Conservation (phyloP, 192 early-diverging fungal species). For the Coemansia sp. region DNA sequence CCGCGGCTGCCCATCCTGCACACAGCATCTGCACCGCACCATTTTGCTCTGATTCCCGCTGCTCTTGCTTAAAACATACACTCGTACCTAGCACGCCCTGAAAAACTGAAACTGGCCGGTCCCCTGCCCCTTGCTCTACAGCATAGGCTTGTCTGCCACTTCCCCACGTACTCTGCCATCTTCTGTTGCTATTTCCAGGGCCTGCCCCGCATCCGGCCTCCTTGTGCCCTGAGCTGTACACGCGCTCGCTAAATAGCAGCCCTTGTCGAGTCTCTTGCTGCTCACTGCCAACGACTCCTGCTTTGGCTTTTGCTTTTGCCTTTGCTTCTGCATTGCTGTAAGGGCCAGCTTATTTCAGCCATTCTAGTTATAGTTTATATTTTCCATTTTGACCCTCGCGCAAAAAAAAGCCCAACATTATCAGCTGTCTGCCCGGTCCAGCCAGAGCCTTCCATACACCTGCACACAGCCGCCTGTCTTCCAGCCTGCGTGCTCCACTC, state of each 20-base stretch:
- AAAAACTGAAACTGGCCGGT: no score
- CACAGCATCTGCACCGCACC: neutral
- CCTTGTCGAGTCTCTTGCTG: neutral
- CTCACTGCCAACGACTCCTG: neutral
- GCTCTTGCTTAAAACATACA: no score
- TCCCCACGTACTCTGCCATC: neutral
- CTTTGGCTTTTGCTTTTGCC: neutral
- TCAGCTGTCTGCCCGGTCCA: no score
- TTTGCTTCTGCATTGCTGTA: neutral
- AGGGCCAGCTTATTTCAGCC: neutral
- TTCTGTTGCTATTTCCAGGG: conserved; percentile 1
- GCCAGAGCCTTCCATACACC: neutral
- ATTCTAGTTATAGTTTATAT: neutral
- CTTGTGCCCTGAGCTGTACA: neutral
- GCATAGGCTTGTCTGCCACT: neutral
- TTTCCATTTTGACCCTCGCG: no score
- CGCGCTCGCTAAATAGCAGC: conserved; percentile 1
- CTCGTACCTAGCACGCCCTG: no score
- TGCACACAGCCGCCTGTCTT: neutral
- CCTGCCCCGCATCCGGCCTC: neutral
- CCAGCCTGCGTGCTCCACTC: neutral
- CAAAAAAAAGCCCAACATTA: no score
- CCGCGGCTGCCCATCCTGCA: neutral
- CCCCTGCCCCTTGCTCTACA: no score
- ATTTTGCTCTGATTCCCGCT: neutral